phyloP scores from a whole-genome alignment of 495 filamentous ascomycete species.

The Penicillium mononematosum region DNA sequence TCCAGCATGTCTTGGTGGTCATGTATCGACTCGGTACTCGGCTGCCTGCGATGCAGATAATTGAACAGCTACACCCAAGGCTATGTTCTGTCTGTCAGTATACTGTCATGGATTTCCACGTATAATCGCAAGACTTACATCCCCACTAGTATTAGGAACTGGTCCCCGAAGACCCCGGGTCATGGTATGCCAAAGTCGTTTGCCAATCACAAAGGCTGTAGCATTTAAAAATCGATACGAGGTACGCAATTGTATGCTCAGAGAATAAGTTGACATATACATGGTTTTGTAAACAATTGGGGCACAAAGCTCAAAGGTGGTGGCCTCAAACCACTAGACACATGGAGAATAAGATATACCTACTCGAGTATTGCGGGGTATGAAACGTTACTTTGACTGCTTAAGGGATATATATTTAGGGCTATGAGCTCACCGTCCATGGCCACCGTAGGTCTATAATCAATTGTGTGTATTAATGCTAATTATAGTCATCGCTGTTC shows the following conservation, averaged over 20 bases:
- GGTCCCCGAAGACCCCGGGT: background rate
- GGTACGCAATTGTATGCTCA: background rate
- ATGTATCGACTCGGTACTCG: background rate
- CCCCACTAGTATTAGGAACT: background rate
- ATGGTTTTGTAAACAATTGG: background rate
- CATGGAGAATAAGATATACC: background rate
- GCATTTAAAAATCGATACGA: background rate
- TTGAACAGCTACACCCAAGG: background rate
- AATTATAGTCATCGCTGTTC: background rate
- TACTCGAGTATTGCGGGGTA: background rate
- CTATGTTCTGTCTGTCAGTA: background rate
- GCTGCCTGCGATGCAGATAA: background rate
- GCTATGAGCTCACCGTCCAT: background rate
- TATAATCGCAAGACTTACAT: background rate
- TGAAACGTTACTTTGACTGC: background rate
- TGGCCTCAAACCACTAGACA: background rate
- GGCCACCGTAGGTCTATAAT: background rate
- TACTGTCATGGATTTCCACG: background rate
- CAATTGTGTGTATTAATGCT: background rate
- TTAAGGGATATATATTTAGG: background rate
- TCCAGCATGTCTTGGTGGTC: background rate
- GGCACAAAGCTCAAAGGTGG: background rate
- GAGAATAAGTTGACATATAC: background rate
- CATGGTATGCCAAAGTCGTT: background rate
- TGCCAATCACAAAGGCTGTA: background rate